Evolutionary conservation across 1,284 basidiomycete species (phyloP), one percentile per base, ranked within the genome.

Genomic region (Malassezia caprae): DNA sequence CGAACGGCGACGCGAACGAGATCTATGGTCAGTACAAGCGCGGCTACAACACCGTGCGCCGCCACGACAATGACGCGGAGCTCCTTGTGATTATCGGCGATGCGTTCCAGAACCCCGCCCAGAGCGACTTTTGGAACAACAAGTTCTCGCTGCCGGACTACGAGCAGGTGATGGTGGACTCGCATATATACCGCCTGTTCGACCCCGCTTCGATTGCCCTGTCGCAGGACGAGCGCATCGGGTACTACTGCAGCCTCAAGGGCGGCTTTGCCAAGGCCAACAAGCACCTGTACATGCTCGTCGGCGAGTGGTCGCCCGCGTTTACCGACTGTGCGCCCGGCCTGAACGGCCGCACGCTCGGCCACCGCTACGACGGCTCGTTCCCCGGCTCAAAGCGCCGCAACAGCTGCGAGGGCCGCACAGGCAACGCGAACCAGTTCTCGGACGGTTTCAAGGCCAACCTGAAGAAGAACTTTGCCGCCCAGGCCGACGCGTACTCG

Each of bases 241-340:
- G 45, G 21, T 65, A 64, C 52, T 62, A 66, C 53, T 75, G 70
- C 57, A 52, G 47, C 6, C 54, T 66, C 23, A 64, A 71, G 48
- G 37, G 50, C 24, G 60, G 63, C 40, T 60, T 67, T 44, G 59
- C 52, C 5, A 56, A 50, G 1, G 61, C 67, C 2, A 64, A 69
- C 51, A 43, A 47, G 19, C 56, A 68, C 17, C 63, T 69, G 13
- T 69, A 61, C 46, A 61, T 64, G 34, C 28, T 76, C 12, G 54
- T 75, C 17, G 75, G 72, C 30, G 75, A 76, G 53, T 76, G 73
- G 76, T 51, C 68, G 64, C 30, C 66, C 8, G 87, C 87, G 0
- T 77, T 81, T 51, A 90, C 83, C 8, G 90, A 94, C 73, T 94
- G 90, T 67, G 88, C 90, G 13, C 82, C 78, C 64, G 88, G 83